Base-by-base conservation (phyloP, 345 rosid genomes). In the Eucalyptus marginata region DNA sequence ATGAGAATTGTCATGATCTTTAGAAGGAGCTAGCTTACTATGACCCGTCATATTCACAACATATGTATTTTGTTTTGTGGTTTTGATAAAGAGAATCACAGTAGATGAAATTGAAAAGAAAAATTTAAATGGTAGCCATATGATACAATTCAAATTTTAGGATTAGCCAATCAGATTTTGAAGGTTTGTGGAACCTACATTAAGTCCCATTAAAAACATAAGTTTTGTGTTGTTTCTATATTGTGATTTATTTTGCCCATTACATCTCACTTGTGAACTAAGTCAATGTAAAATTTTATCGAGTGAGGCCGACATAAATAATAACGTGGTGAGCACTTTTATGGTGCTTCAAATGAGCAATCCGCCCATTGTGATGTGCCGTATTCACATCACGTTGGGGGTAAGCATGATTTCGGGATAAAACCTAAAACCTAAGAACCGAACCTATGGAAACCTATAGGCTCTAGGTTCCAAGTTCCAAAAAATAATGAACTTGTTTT, bases 251-350 rank as follows among this genome's bases (percentile, higher is more conserved):
- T 15, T 31, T 7, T 31, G 43, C 36, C 79, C 13, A 16, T 9
- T 17, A 33, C 43, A 68, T 68, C 24, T 68, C 80, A 3, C 6
- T 31, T 14, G 22, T 68, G 13, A 68, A 68, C 24, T 8, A 33
- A 33, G 44, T 68, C 24, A 8, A 16, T 9, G 43, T 1, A 5
- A 36, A 36, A 40, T 76, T 76, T 18, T 76, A 47, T 76, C 1
- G 2, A 76, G 4, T 6, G 9, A 18, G 14, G 83, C 8, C 2
- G 2, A 14, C 36, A 14, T 13, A 13, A 5, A 15, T 7, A 14
- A n/a, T 14, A 7, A 64, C 20, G 0, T 1, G 5, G 8, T 29
- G 36, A 64, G 71, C 18, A n/a, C 36, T 27, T 27, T 59, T 27
- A 59, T 59, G 15, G 31, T 59, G 15, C n/a, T 27, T 59, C 66